These are phyloP conservation scores for Trametopsis cervina DNA, from an alignment of 768 basidiomycete genomes.

Conservation along the genomic window DNA sequence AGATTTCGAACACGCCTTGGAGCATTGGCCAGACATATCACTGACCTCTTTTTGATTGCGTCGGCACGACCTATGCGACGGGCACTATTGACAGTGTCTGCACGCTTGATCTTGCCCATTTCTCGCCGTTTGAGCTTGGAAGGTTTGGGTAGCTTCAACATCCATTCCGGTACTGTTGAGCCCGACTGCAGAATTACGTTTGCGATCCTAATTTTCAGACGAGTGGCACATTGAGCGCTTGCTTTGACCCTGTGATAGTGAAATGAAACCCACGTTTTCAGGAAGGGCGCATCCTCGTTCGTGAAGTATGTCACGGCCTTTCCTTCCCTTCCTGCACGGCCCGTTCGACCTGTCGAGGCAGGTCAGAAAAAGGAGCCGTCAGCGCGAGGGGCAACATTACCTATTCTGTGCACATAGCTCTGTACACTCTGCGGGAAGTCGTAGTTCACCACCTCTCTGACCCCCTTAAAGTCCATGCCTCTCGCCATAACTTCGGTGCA, in stretches of 20 bases:
- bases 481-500: constrained; percentile 97
- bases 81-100: constrained; percentile 67
- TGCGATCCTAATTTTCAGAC: constrained; percentile 57
- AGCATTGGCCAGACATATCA: constrained; percentile 1
- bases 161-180: constrained; percentile 90
- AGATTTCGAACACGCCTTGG: too few relatives aligned
- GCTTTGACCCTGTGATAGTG: background rate
- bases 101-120: constrained; percentile 81
- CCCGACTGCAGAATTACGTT: constrained; percentile 95
- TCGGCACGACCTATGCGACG: constrained; percentile 61
- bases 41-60: constrained; percentile 67
- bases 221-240: background rate
- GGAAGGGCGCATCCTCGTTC: constrained; percentile 82
- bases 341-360: constrained; percentile 71
- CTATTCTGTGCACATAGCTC: constrained; percentile 94
- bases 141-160: constrained; percentile 88
- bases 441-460: constrained; percentile 91
- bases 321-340: constrained; percentile 87
- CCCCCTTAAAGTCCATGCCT: constrained; percentile 96
- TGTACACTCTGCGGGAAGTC: constrained; percentile 96
- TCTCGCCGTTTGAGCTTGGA: constrained; percentile 80
- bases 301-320: constrained; percentile 96
- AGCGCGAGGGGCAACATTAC: constrained; percentile 37
- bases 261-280: constrained; percentile 63
- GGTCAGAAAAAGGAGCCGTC: background rate